Percentiles rank a stretch among this genome's conserved stretches.
phyloP scores from a whole-genome alignment of 371 early-diverging fungal genomes.

The Actinomortierella ambigua region DNA sequence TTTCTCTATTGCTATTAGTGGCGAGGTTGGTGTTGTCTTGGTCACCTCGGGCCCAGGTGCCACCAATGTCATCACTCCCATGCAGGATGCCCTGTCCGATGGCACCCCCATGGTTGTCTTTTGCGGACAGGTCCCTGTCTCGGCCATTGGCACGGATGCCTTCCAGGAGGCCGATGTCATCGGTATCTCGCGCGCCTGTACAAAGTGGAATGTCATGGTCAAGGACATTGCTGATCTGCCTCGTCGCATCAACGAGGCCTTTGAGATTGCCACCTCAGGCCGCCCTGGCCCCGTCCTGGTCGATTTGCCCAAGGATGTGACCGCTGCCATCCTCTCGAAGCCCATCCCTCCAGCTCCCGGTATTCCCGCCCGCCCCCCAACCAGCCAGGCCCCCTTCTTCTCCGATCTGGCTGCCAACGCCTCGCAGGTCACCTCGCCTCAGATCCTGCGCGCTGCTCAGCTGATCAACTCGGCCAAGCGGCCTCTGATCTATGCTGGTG shows the following conservation, averaged over 20 bases:
- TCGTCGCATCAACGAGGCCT: constrained; percentile 96
- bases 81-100: constrained; percentile 96
- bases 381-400: constrained; percentile 55
- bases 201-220: constrained; percentile 99
- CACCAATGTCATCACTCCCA: constrained; percentile 95
- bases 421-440: constrained; percentile 58
- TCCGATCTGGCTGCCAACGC: constrained; percentile 40
- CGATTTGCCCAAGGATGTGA: constrained; percentile 97
- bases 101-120: constrained; percentile 96
- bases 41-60: constrained; percentile 99
- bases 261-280: constrained; percentile 94
- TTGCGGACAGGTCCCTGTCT: constrained; percentile 91
- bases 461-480: constrained; percentile 88
- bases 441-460: constrained; percentile 74
- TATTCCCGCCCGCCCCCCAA: constrained; percentile 69
- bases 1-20: constrained; percentile 50
- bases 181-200: constrained; percentile 94
- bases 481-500: constrained; percentile 95
- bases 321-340: constrained; percentile 85
- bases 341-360: constrained; percentile 77
- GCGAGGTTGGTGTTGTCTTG: constrained; percentile 93
- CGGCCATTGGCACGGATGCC: constrained; percentile 94
- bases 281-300: constrained; percentile 97
- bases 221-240: constrained; percentile 95
- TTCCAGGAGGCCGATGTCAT: constrained; percentile 98